phyloP scores from a whole-genome alignment of 352 stramenopile genomes.

The Phytophthora quininea region DNA sequence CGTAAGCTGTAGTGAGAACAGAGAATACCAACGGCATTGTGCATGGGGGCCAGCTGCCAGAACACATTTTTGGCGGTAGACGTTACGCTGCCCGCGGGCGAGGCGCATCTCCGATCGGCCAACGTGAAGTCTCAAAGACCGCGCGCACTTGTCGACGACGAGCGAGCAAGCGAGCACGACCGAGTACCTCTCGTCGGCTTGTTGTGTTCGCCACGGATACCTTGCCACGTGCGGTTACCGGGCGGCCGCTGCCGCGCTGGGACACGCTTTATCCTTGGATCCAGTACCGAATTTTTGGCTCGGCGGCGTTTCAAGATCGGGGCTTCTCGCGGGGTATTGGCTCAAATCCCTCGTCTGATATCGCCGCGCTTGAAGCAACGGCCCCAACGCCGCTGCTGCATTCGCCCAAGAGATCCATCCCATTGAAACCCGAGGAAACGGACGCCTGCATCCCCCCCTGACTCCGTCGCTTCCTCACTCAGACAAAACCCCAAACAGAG shows the following conservation, averaged over 20 bases:
- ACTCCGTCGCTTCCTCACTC: slow-evolving; percentile 15
- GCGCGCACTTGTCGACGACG: slow-evolving; percentile 3
- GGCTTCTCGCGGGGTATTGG: slow-evolving; percentile 22
- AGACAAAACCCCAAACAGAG: slow-evolving; percentile 3
- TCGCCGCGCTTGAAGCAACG: slow-evolving; percentile 8
- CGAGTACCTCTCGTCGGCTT: neutral
- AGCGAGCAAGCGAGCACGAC: neutral
- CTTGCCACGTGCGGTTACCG: neutral
- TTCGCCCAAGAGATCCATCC: slow-evolving; percentile 10
- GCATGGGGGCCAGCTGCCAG: slow-evolving; percentile 6
- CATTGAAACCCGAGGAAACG: slow-evolving; percentile 3
- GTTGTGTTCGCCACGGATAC: too few relatives aligned
- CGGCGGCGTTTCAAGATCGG: slow-evolving; percentile 32
- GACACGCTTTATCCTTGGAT: slow-evolving; percentile 6
- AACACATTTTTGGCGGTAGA: slow-evolving; percentile 9
- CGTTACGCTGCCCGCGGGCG: slow-evolving; percentile 14
- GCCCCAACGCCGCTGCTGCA: slow-evolving; percentile 17
- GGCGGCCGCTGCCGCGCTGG: slow-evolving; percentile 7
- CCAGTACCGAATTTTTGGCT: slow-evolving; percentile 29
- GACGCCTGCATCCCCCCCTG: neutral
- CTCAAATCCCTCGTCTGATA: slow-evolving; percentile 37
- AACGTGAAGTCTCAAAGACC: slow-evolving; percentile 27
- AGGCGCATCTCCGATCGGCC: neutral
- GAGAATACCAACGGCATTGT: too few relatives aligned
- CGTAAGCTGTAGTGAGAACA: too few relatives aligned